Conservation (phyloP, 1,139 yeast species). For the Geotrichum klebahnii region DNA sequence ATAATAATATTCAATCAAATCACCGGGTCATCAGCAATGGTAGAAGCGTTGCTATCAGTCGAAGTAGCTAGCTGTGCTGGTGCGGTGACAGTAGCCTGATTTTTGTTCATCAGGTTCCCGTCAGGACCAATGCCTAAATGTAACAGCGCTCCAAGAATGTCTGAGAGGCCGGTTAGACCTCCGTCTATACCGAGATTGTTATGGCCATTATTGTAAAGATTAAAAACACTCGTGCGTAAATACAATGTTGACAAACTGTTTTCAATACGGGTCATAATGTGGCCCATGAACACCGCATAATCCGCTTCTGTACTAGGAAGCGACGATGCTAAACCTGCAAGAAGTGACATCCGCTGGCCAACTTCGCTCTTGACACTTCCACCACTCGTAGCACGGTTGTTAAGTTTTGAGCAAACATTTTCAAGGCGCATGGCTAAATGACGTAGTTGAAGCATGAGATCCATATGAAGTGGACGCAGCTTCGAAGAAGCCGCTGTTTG, state of each 20-base stretch:
- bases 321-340: slow-evolving; percentile 6
- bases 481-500: slow-evolving; percentile 23
- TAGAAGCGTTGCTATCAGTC: background rate
- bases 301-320: slow-evolving; percentile 39
- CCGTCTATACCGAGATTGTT: background rate
- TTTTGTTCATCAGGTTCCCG: background rate
- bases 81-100: too few species aligned
- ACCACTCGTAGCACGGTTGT: slow-evolving; percentile 17
- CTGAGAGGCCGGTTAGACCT: background rate
- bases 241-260: slow-evolving; percentile 38
- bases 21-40: background rate
- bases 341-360: slow-evolving; percentile 1
- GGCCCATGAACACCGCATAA: slow-evolving; percentile 52
- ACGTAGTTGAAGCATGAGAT: slow-evolving; percentile 45
- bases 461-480: slow-evolving; percentile 26
- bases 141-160: slow-evolving; percentile 7
- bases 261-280: slow-evolving; percentile 61
- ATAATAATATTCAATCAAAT: background rate
- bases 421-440: slow-evolving; percentile 50
- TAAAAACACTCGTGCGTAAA: slow-evolving; percentile 14
- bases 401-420: slow-evolving; percentile 44
- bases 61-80: background rate
- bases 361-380: slow-evolving; percentile 7
- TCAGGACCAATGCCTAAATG: slow-evolving; percentile 1
- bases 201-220: slow-evolving; percentile 1